A percentile compares a stretch with the other conserved stretches of the same genome.
Evolutionary conservation across 2,329 filamentous ascomycete genomes (phyloP).

Genomic region (Clonostachys rhizophaga): DNA sequence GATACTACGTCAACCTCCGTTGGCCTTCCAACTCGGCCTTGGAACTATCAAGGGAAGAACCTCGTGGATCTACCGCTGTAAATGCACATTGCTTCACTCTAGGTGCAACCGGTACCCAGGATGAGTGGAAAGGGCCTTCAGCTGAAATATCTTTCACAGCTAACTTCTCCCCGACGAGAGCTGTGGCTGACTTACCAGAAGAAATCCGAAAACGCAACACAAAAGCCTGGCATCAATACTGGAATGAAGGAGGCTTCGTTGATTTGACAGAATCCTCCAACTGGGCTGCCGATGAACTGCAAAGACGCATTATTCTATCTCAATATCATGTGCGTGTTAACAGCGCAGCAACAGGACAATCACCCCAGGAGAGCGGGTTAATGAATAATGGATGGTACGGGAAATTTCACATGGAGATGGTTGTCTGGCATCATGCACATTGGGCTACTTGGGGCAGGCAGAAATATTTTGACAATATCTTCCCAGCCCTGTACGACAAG

Average conservation of each 20-base stretch:
- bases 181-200: constrained; percentile 12
- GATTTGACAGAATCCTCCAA: constrained; percentile 29
- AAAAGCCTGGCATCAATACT: constrained; percentile 24
- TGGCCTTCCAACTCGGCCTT: constrained; percentile 17
- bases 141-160: constrained; percentile 21
- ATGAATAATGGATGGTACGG: constrained; percentile 43
- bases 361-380: constrained; percentile 36
- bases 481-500: neutral
- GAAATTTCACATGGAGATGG: constrained; percentile 3
- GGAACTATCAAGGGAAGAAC: constrained; percentile 8
- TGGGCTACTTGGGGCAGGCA: neutral
- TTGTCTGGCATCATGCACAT: neutral
- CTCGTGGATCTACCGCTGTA: constrained; percentile 10
- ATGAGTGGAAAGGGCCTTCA: neutral
- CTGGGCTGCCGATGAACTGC: constrained; percentile 30
- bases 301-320: constrained; percentile 34
- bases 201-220: constrained; percentile 14
- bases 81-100: constrained; percentile 26
- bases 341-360: constrained; percentile 24
- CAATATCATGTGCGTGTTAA: constrained; percentile 39
- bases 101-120: constrained; percentile 3
- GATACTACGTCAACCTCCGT: constrained; percentile 30
- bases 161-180: constrained; percentile 22
- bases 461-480: neutral
- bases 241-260: constrained; percentile 32